phyloP scores from a whole-genome alignment of 495 filamentous ascomycete genomes.

The Chaetomium tenue region DNA sequence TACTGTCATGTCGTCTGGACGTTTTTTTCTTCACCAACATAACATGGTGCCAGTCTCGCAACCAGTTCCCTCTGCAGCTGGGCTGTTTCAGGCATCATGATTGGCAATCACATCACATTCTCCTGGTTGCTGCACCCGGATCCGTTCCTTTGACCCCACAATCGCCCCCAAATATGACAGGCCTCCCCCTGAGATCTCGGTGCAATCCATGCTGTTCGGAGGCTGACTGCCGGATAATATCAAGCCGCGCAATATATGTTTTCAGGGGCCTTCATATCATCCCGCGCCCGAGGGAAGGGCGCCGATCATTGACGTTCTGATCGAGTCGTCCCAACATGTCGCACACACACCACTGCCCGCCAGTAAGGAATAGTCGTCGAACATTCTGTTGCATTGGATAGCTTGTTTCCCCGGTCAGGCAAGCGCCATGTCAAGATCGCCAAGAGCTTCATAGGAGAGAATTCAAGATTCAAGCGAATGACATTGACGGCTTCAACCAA shows the following conservation, averaged over 20 bases:
- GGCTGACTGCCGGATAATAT: constrained; percentile 15
- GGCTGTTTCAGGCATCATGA: neutral
- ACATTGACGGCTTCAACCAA: neutral
- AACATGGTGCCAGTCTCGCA: too few species aligned
- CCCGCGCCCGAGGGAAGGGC: neutral
- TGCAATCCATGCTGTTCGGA: neutral
- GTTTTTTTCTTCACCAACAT: too few species aligned
- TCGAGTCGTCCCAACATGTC: neutral
- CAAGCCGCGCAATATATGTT: constrained; percentile 1
- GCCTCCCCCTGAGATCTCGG: too few species aligned
- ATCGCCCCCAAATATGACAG: neutral
- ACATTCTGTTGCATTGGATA: constrained; percentile 1
- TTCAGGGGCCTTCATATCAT: neutral
- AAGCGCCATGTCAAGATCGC: neutral
- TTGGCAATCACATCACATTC: neutral
- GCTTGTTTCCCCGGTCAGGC: neutral
- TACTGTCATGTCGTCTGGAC: neutral
- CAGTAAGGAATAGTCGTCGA: neutral
- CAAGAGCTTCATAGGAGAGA: neutral
- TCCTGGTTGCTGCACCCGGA: neutral
- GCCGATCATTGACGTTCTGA: neutral
- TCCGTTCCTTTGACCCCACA: neutral
- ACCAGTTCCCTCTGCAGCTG: too few species aligned
- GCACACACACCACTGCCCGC: constrained; percentile 2
- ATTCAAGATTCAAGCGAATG: neutral